A percentile compares a stretch with the other conserved stretches of the same genome.
Conservation (phyloP, 371 early-diverging fungal genomes). For the Mucor velutinosus region DNA sequence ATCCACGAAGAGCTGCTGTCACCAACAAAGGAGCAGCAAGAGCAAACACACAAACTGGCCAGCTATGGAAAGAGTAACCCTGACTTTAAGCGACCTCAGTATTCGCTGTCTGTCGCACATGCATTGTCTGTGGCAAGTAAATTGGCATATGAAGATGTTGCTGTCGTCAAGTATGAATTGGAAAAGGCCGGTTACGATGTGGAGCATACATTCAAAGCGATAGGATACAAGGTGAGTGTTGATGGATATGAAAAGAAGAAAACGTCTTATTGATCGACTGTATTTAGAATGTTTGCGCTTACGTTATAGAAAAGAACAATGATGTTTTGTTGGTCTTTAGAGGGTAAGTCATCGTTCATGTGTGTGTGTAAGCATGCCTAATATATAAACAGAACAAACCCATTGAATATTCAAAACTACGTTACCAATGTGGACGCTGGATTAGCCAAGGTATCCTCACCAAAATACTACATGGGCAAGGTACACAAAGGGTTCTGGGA, state of each 20-base stretch:
- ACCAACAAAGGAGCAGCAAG: not conserved
- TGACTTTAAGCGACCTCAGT: constrained; percentile 26
- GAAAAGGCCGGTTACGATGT: constrained; percentile 55
- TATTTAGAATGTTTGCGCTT: constrained; percentile 55
- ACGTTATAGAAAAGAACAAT: constrained; percentile 54
- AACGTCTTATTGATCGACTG: not conserved
- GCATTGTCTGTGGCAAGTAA: constrained; percentile 56
- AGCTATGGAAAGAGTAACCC: not conserved
- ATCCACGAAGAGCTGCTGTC: constrained; percentile 1
- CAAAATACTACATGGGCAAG: constrained; percentile 39
- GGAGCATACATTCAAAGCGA: constrained; percentile 48
- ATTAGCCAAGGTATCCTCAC: constrained; percentile 31
- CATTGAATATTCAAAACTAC: constrained; percentile 62
- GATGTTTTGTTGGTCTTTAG: constrained; percentile 58
- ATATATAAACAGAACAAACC: constrained; percentile 44
- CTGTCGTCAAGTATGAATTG: constrained; percentile 56
- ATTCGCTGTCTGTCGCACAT: constrained; percentile 55
- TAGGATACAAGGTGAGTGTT: constrained; percentile 52
- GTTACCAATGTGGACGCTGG: constrained; percentile 54
- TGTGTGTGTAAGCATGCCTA: not conserved
- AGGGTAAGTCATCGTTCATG: constrained; percentile 26
- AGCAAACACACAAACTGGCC: not conserved
- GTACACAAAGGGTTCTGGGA: constrained; percentile 61
- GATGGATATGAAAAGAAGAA: not conserved
- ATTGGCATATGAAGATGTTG: constrained; percentile 59